phyloP scores from a whole-genome alignment of 805 yeast genomes.

The Scheffersomyces coipomensis region DNA sequence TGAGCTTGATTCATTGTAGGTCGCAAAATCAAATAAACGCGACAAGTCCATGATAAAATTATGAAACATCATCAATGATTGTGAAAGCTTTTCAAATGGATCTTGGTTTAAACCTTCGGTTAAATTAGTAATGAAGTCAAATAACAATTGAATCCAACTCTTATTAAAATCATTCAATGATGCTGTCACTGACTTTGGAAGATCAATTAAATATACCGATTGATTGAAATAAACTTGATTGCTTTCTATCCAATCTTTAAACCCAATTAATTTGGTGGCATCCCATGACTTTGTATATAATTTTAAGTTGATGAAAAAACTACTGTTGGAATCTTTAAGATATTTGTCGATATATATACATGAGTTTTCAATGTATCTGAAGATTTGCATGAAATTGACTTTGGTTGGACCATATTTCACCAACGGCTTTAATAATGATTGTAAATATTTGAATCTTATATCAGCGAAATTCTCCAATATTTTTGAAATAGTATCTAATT shows the following conservation, averaged over 20 bases:
- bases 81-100: slow-evolving; percentile 1
- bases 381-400: slow-evolving; percentile 25
- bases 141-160: not conserved
- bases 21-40: slow-evolving; percentile 16
- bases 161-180: slow-evolving; percentile 1
- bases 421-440: slow-evolving; percentile 7
- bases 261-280: slow-evolving; percentile 26
- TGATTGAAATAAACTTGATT: slow-evolving; percentile 11
- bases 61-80: slow-evolving; percentile 18
- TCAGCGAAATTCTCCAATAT: slow-evolving; percentile 20
- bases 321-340: slow-evolving; percentile 14
- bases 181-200: not conserved
- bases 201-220: slow-evolving; percentile 3
- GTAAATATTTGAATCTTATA: slow-evolving; percentile 20
- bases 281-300: slow-evolving; percentile 21
- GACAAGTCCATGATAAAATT: slow-evolving; percentile 24
- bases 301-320: not conserved
- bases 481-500: slow-evolving; percentile 14
- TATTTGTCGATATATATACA: slow-evolving; percentile 21
- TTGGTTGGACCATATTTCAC: slow-evolving; percentile 1
- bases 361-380: slow-evolving; percentile 35
- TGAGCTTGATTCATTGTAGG: slow-evolving; percentile 13
- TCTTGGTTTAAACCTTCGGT: not conserved
- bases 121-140: not conserved
- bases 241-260: slow-evolving; percentile 30